These are phyloP conservation scores for Suillus decipiens DNA, from an alignment of 768 basidiomycete genomes.

Conservation along the genomic window DNA sequence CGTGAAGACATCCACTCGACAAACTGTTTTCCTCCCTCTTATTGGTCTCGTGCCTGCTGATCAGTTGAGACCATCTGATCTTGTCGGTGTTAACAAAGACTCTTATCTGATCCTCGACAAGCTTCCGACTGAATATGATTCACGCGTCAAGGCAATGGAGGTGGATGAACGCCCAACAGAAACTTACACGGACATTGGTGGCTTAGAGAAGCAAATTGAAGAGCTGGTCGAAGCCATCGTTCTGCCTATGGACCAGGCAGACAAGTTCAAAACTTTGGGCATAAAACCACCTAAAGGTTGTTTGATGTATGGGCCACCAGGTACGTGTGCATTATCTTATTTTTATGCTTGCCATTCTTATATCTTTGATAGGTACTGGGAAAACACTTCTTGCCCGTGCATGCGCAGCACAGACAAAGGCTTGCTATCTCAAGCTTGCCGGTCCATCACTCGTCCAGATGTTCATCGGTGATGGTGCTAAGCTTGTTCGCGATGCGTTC, in stretches of 20 bases:
- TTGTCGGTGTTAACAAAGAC: slow-evolving; percentile 99
- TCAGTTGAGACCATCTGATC: slow-evolving; percentile 85
- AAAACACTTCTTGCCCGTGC: slow-evolving; percentile 98
- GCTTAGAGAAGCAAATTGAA: slow-evolving; percentile 98
- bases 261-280: slow-evolving; percentile 97
- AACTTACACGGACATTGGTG: slow-evolving; percentile 96
- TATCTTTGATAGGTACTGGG: slow-evolving; percentile 69
- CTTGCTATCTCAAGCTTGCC: slow-evolving; percentile 97
- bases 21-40: slow-evolving; percentile 97
- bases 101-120: slow-evolving; percentile 97
- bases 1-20: slow-evolving; percentile 97
- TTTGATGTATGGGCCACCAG: slow-evolving; percentile 98
- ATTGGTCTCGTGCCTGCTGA: slow-evolving; percentile 96
- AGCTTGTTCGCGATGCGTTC: slow-evolving; percentile 97
- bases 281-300: slow-evolving; percentile 98
- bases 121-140: slow-evolving; percentile 95
- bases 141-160: slow-evolving; percentile 99
- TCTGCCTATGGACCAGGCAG: slow-evolving; percentile 96
- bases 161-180: slow-evolving; percentile 98
- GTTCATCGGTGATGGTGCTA: slow-evolving; percentile 99
- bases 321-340: slow-evolving; percentile 40
- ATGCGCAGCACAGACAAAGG: slow-evolving; percentile 96
- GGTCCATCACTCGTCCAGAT: slow-evolving; percentile 98
- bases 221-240: slow-evolving; percentile 98
- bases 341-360: neutral